Base-by-base conservation (phyloP, 345 rosid species). In the Salix exigua region DNA sequence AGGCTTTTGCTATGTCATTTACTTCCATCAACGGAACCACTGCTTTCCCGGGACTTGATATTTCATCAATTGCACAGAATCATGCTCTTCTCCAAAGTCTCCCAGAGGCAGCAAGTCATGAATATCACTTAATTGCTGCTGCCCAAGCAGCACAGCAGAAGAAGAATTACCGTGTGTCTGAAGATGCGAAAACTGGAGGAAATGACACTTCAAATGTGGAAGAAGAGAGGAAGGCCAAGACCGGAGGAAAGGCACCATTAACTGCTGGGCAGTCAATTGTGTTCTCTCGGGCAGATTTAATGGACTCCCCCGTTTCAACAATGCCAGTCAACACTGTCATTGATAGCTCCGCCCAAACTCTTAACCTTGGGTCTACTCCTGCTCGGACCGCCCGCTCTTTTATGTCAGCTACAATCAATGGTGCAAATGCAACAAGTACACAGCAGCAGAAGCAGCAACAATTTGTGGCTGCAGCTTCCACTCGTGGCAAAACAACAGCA, bases 1-100 rank as follows among this genome's bases (percentile, higher is more conserved):
- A 86, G 82, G 87, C 97, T 75, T 92, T 91, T 88, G 94, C 98
- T 33, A 87, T 96, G 97, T 89, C 99, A n/a, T 91, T 91, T 85
- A 83, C 92, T 25, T 80, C 97, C 31, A 82, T 90, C 40, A 91
- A 83, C 79, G 94, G 97, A 71, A 81, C 89, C 30, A 79, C 79
- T 18, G 16, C 85, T 68, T 76, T 88, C 77, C 85, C 88, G 33
- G 76, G 89, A 73, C 73, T 93, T 58, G 96, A 93, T 80, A 88
- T 96, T 60, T 88, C 99, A 21, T 85, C 95, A 61, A 77, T 92
- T 53, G 80, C 94, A 13, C 97, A 87, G n/a, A 92, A 85, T 85
- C 97, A 91, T 72, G 81, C 97, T 70, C 73, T 91, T 79, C 86
- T 94, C 68, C 98, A 96, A 76, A 87, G 79, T 81, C 80, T 87